Percentiles rank a stretch among this genome's conserved stretches.
Evolutionary conservation across 352 stramenopile genomes (phyloP).

Genomic region (Halophytophthora polymorphica): DNA sequence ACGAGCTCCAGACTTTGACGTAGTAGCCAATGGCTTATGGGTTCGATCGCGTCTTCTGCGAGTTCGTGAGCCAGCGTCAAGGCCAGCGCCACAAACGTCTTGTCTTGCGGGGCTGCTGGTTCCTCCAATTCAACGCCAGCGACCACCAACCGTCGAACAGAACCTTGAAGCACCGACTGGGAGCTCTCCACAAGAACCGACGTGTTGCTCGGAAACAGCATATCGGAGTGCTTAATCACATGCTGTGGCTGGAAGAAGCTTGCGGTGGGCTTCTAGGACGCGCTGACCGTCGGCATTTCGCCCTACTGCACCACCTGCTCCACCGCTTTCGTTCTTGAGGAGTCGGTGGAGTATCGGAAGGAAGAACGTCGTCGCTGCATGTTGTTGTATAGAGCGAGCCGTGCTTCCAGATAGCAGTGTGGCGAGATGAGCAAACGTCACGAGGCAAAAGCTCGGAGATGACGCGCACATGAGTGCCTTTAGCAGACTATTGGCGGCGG

Average conservation of each 20-base stretch:
- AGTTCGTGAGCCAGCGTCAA: constrained; percentile 36
- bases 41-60: constrained; percentile 18
- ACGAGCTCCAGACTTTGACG: constrained; percentile 28
- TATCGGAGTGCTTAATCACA: constrained; percentile 13
- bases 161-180: background rate
- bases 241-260: background rate
- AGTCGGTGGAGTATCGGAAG: background rate
- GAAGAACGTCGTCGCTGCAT: too few species aligned
- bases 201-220: constrained; percentile 9
- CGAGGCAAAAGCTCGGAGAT: too few species aligned
- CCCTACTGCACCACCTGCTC: too few species aligned
- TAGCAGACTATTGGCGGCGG: too few species aligned
- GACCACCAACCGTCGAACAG: background rate
- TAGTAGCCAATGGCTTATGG: constrained; percentile 13
- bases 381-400: too few species aligned
- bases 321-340: too few species aligned
- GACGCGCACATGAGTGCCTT: too few species aligned
- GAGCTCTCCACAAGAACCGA: background rate
- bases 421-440: too few species aligned
- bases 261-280: background rate
- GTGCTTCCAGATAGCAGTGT: too few species aligned
- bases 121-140: background rate
- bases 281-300: background rate
- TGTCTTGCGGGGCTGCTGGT: background rate
- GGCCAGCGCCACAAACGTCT: constrained; percentile 14